These are phyloP conservation scores for Hericium erinaceus DNA, from an alignment of 768 basidiomycete species.

Conservation along the genomic window DNA sequence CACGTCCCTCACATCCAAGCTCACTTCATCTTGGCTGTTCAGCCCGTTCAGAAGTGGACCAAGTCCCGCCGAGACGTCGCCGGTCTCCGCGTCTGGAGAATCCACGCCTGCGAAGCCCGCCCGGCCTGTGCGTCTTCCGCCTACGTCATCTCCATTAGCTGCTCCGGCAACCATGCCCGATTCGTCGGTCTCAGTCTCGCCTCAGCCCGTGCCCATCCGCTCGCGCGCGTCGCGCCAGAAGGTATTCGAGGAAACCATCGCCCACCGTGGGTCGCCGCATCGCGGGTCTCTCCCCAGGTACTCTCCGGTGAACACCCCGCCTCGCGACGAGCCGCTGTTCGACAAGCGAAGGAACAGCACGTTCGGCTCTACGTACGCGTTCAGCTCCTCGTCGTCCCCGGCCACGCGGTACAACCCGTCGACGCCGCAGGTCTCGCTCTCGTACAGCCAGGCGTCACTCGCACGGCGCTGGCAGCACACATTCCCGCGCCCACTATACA, in stretches of 20 bases:
- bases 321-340: constrained; percentile 52
- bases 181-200: constrained; percentile 22
- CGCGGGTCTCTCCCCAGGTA: constrained; percentile 33
- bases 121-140: background rate
- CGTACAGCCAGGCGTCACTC: constrained; percentile 60
- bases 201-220: constrained; percentile 33
- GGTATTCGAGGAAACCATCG: constrained; percentile 45
- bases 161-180: background rate
- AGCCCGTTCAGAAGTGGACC: constrained; percentile 60
- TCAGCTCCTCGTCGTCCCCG: constrained; percentile 38
- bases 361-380: constrained; percentile 24
- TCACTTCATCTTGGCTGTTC: constrained; percentile 73
- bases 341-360: constrained; percentile 46
- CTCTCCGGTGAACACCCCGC: constrained; percentile 57
- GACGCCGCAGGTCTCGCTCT: constrained; percentile 39
- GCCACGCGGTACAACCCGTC: constrained; percentile 54
- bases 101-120: constrained; percentile 15
- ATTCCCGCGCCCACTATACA: constrained; percentile 60
- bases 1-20: constrained; percentile 41
- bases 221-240: constrained; percentile 29
- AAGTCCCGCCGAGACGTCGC: constrained; percentile 54
- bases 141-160: background rate
- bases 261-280: constrained; percentile 24
- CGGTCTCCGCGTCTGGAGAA: constrained; percentile 42
- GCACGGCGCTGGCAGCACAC: constrained; percentile 88